Evolutionary conservation across 23 red algal species (phyloP).

Genomic region (Gracilaria domingensis): DNA sequence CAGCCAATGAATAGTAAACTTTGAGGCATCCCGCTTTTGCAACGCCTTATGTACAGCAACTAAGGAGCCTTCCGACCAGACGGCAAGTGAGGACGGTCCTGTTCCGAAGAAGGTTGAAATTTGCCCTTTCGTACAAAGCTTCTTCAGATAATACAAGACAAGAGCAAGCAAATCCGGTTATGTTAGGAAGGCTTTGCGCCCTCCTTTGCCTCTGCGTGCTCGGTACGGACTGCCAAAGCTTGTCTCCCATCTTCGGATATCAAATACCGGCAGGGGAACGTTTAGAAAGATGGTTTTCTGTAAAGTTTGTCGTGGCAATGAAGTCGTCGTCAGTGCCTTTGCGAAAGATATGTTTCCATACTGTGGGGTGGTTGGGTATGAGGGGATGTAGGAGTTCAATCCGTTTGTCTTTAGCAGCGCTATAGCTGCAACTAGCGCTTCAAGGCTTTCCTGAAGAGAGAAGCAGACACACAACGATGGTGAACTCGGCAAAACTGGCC

Average conservation of each 20-base stretch:
- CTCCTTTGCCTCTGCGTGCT: not conserved
- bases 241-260: not conserved
- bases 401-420: no score
- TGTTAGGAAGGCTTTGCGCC: not conserved
- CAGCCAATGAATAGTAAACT: conserved; percentile 2
- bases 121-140: no score
- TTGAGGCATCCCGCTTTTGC: not conserved
- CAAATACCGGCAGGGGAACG: not conserved
- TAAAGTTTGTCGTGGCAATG: not conserved
- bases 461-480: no score
- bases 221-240: not conserved
- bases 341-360: no score
- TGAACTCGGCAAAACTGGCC: no score
- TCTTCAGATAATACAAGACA: not conserved
- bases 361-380: no score
- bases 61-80: conserved; percentile 17
- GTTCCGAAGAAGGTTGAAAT: not conserved
- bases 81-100: not conserved
- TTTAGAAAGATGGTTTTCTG: not conserved
- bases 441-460: no score
- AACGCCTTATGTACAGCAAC: not conserved
- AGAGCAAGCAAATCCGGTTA: not conserved
- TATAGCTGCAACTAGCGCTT: no score
- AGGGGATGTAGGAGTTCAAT: no score
- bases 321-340: not conserved